Evolutionary conservation across 306 rosid genomes (phyloP).

Genomic region (Cicer yamashitae): DNA sequence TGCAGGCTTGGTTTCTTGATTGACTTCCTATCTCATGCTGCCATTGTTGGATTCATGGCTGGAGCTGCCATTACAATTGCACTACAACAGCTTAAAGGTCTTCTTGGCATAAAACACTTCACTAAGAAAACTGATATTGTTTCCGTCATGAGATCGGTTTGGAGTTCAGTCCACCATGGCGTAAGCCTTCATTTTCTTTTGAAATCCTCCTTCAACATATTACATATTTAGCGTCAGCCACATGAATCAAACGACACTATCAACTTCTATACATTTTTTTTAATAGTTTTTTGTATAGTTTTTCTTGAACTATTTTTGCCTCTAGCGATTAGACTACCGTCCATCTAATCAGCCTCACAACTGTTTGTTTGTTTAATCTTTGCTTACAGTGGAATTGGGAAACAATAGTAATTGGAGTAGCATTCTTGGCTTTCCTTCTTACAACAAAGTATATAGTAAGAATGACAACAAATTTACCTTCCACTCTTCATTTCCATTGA

Average conservation of each 20-base stretch:
- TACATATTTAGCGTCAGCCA: too few relatives aligned
- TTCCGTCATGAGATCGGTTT: constrained; percentile 76
- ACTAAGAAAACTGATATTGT: constrained; percentile 80
- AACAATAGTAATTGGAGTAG: constrained; percentile 69
- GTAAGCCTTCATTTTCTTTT: constrained; percentile 45
- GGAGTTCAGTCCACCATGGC: constrained; percentile 62
- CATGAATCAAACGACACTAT: too few relatives aligned
- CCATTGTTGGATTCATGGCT: constrained; percentile 90
- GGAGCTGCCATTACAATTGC: constrained; percentile 89
- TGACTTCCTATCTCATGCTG: constrained; percentile 90
- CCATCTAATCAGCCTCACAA: neutral
- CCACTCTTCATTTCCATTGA: neutral
- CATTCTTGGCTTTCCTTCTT: constrained; percentile 73
- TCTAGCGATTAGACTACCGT: too few relatives aligned
- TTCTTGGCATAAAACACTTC: constrained; percentile 66
- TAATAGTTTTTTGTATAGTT: too few relatives aligned
- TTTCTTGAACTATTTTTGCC: too few relatives aligned
- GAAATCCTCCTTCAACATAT: too few relatives aligned
- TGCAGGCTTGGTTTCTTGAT: constrained; percentile 89
- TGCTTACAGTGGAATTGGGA: constrained; percentile 91
- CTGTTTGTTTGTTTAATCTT: constrained; percentile 18
- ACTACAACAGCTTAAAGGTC: constrained; percentile 91
- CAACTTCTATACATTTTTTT: too few relatives aligned
- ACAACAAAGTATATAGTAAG: constrained; percentile 70
- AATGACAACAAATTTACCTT: constrained; percentile 18